These are phyloP conservation scores for Colletotrichum falcatum DNA, from an alignment of 2,329 filamentous ascomycete species.

Conservation along the genomic window DNA sequence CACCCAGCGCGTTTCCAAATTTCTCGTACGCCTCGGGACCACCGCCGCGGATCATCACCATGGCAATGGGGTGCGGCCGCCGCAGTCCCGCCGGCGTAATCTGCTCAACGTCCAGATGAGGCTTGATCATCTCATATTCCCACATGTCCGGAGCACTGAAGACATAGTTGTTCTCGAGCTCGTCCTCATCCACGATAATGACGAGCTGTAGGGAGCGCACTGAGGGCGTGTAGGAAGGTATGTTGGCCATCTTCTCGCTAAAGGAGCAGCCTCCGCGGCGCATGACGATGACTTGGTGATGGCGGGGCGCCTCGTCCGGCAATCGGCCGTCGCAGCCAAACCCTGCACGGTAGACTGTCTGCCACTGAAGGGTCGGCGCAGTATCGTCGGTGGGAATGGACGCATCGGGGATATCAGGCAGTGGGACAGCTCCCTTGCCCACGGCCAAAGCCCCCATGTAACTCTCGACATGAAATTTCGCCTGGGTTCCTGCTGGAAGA, in stretches of 20 bases:
- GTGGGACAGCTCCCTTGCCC: constrained; percentile 72
- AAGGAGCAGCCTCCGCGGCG: constrained; percentile 88
- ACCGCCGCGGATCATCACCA: constrained; percentile 85
- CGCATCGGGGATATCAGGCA: constrained; percentile 74
- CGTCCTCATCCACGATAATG: constrained; percentile 70
- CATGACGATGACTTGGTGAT: constrained; percentile 84
- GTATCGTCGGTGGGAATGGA: constrained; percentile 54
- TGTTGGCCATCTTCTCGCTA: constrained; percentile 82
- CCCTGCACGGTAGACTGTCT: constrained; percentile 76
- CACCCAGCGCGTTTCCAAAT: constrained; percentile 70
- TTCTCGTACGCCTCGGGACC: constrained; percentile 68
- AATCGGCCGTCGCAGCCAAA: constrained; percentile 73
- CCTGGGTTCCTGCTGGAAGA: constrained; percentile 43
- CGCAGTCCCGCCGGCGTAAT: constrained; percentile 75
- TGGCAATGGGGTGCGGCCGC: constrained; percentile 78
- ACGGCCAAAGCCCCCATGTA: constrained; percentile 62
- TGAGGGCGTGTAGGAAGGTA: constrained; percentile 80
- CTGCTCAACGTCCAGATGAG: constrained; percentile 82
- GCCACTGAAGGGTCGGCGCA: constrained; percentile 71
- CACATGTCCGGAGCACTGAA: constrained; percentile 42
- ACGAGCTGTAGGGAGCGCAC: constrained; percentile 79
- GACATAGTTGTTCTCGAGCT: constrained; percentile 46
- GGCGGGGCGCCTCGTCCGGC: constrained; percentile 62
- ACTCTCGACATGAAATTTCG: constrained; percentile 57
- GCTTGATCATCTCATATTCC: constrained; percentile 59